Percentiles rank a stretch among this genome's conserved stretches.
phyloP scores from a whole-genome alignment of 345 rosid species.

The Toxicodendron radicans region DNA sequence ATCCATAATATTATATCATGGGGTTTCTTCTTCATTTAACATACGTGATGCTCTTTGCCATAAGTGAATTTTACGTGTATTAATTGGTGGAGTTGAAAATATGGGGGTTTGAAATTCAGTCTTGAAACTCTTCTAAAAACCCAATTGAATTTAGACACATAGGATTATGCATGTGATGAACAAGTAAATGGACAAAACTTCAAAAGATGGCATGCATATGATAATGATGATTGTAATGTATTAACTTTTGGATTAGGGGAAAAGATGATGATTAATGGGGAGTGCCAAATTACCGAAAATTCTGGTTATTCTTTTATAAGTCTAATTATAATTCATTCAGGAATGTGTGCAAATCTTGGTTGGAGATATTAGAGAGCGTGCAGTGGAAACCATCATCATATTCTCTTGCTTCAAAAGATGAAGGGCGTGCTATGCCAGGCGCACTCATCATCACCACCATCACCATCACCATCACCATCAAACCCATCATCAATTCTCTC shows the following conservation, averaged over 20 bases:
- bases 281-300: slow-evolving; percentile 27
- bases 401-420: slow-evolving; percentile 37
- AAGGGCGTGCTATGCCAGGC: slow-evolving; percentile 44
- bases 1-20: background rate
- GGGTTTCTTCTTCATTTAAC: background rate
- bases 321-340: slow-evolving; percentile 2
- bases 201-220: slow-evolving; percentile 16
- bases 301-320: slow-evolving; percentile 20
- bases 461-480: slow-evolving; percentile 21
- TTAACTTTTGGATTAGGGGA: slow-evolving; percentile 10
- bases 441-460: slow-evolving; percentile 41
- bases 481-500: slow-evolving; percentile 14
- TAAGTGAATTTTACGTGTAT: slow-evolving; percentile 15
- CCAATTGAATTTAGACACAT: slow-evolving; percentile 9
- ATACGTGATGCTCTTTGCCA: slow-evolving; percentile 12
- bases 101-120: too few relatives aligned
- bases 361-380: slow-evolving; percentile 36
- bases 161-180: slow-evolving; percentile 10
- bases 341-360: slow-evolving; percentile 38
- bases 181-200: background rate
- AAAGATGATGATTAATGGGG: slow-evolving; percentile 21
- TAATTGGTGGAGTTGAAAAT: background rate
- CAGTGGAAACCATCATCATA: slow-evolving; percentile 44
- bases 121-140: background rate
- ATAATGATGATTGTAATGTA: slow-evolving; percentile 2